These are phyloP conservation scores for Helotiales sp. DNA, from an alignment of 2,329 filamentous ascomycete species.

Conservation along the genomic window DNA sequence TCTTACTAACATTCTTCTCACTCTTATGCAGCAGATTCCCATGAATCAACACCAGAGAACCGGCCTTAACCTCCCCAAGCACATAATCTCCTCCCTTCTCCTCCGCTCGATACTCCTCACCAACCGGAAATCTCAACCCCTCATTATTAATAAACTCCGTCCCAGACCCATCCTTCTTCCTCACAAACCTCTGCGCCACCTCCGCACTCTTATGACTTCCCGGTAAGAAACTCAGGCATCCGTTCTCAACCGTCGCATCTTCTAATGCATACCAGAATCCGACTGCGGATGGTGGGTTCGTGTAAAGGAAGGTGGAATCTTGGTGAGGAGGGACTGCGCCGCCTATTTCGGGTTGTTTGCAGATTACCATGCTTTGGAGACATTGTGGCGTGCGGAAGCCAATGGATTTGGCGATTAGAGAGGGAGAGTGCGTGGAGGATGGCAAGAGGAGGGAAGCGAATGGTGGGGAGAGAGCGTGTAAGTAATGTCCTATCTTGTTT, in stretches of 20 bases:
- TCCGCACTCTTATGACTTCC: conserved; percentile 79
- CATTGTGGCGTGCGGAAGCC: conserved; percentile 56
- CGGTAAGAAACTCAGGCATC: conserved; percentile 83
- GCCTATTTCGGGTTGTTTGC: conserved; percentile 96
- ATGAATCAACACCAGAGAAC: conserved; percentile 90
- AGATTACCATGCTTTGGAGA: conserved; percentile 97
- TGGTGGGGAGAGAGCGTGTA: conserved; percentile 71
- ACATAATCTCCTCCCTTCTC: conserved; percentile 67
- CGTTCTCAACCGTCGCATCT: conserved; percentile 85
- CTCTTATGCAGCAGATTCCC: conserved; percentile 96
- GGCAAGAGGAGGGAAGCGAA: conserved; percentile 61
- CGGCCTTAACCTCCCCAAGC: conserved; percentile 86
- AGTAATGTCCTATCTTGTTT: conserved; percentile 85
- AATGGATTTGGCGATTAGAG: conserved; percentile 52
- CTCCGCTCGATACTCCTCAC: conserved; percentile 52
- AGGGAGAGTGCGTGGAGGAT: conserved; percentile 47
- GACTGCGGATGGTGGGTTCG: conserved; percentile 83
- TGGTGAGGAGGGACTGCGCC: conserved; percentile 90
- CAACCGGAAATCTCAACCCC: conserved; percentile 66
- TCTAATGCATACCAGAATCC: conserved; percentile 98
- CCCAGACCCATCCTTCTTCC: conserved; percentile 57
- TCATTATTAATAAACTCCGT: conserved; percentile 76
- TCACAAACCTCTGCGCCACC: conserved; percentile 76
- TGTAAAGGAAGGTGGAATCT: conserved; percentile 92
- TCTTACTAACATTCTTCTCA: conserved; percentile 84